phyloP scores from a whole-genome alignment of 768 basidiomycete species.

The Suillus subaureus region DNA sequence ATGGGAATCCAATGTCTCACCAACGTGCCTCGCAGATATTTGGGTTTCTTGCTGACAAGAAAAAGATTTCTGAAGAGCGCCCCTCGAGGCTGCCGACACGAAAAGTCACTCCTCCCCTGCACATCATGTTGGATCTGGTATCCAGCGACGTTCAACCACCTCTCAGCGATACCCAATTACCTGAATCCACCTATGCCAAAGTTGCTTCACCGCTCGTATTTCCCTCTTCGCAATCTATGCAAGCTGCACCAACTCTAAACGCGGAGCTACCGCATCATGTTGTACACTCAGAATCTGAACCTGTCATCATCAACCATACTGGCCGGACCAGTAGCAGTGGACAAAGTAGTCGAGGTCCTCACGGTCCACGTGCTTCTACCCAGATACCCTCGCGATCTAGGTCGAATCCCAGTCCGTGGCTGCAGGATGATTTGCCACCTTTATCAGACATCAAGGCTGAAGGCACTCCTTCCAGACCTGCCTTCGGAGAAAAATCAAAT shows the following conservation, averaged over 20 bases:
- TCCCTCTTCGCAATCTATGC: constrained; percentile 8
- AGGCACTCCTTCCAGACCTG: constrained; percentile 5
- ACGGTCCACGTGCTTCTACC: constrained; percentile 44
- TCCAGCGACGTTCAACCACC: constrained; percentile 7
- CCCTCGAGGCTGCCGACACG: constrained; percentile 35
- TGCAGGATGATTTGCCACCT: constrained; percentile 9
- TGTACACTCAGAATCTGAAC: constrained; percentile 9
- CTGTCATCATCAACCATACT: constrained; percentile 14
- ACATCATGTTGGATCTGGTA: constrained; percentile 33
- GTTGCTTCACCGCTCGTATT: constrained; percentile 10
- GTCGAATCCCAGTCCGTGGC: constrained; percentile 21
- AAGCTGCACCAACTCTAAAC: constrained; percentile 9
- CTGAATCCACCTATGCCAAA: constrained; percentile 17
- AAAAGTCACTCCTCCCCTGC: constrained; percentile 29
- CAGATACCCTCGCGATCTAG: constrained; percentile 33
- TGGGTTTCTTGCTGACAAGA: constrained; percentile 60
- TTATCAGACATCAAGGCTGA: constrained; percentile 7
- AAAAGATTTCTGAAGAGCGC: constrained; percentile 41
- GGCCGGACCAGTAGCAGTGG: constrained; percentile 34
- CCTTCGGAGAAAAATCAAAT: constrained; percentile 22
- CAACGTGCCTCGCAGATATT: constrained; percentile 78
- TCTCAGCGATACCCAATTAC: constrained; percentile 26
- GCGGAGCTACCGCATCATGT: constrained; percentile 6
- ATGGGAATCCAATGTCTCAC: constrained; percentile 51
- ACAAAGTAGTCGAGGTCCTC: constrained; percentile 39